A percentile compares a stretch with the other conserved stretches of the same genome.
Evolutionary conservation across 2,329 filamentous ascomycete species (phyloP).

Genomic region (Ascochyta lentis): DNA sequence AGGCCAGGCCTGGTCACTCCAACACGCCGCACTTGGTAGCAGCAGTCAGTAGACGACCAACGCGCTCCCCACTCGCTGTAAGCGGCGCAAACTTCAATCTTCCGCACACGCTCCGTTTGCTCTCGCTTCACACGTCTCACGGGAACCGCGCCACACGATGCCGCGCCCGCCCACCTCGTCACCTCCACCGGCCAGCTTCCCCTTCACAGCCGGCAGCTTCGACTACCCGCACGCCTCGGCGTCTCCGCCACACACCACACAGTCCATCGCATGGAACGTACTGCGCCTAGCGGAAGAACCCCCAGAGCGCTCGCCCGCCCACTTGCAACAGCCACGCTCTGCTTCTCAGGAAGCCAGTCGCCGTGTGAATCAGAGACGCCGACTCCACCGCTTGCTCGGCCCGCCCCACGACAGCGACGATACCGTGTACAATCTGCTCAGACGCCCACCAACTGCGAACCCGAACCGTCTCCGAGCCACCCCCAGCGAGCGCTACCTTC

Average conservation of each 20-base stretch:
- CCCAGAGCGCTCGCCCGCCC: constrained; percentile 14
- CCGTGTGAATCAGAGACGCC: constrained; percentile 23
- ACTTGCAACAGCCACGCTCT: constrained; percentile 10
- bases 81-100: no score
- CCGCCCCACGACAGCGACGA: constrained; percentile 31
- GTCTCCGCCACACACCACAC: constrained; percentile 25
- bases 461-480: constrained; percentile 41
- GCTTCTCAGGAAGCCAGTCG: constrained; percentile 16
- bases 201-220: constrained; percentile 50
- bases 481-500: constrained; percentile 47
- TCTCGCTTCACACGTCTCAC: constrained; percentile 8
- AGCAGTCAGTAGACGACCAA: not conserved
- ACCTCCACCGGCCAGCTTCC: constrained; percentile 35
- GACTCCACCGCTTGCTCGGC: constrained; percentile 28
- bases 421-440: constrained; percentile 13
- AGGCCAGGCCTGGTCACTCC: not conserved
- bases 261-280: constrained; percentile 14
- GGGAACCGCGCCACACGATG: constrained; percentile 32
- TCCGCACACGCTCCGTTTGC: not conserved
- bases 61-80: not conserved
- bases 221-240: constrained; percentile 55
- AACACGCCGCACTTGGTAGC: not conserved
- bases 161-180: constrained; percentile 39
- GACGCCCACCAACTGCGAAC: constrained; percentile 28
- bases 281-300: constrained; percentile 20